Base-by-base conservation (phyloP, 2,329 filamentous ascomycete species). In the Fusarium decemcellulare region DNA sequence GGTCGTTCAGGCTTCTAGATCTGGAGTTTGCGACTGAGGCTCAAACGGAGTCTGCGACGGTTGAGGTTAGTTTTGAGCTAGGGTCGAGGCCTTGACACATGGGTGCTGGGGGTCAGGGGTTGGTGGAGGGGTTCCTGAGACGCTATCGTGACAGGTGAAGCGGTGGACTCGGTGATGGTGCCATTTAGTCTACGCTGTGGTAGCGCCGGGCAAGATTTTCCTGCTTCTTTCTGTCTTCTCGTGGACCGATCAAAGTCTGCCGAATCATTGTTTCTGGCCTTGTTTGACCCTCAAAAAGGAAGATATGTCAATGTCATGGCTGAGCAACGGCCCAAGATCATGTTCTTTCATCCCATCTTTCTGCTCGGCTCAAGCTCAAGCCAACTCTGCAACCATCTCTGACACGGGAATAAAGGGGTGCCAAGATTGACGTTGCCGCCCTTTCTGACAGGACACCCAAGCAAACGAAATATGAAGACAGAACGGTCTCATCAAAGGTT, bases 31-130 rank as follows among this genome's bases (percentile, higher is more conserved):
- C 54, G 56, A 63, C 70, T 71, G 68, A 74, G 70, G 61, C 72
- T 74, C 72, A 73, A 70, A 73, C 72, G 63, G 68, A 51, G 61
- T 55, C 61, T 74, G 70, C 62, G 63, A 70, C 69, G 55, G 53
- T 61, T 67, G 66, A 66, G 64, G 72, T 72, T 73, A 70, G 63
- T 48, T 59, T 50, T 47, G 30, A 30, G 50, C 56, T 59, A 62
- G 68, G 70, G 67, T 39, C 47, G 52, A 52, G 58, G 63, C 61
- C 18, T 68, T 70, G 67, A 36, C 51, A 61, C 52, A 36, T 30
- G 39, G 18, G 18, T 23, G 18, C 36, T 59, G 57, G 61, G 67
- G 62, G 58, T 58, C 61, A 62, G 50, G 68, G 65, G 59, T 57
- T 30, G 16, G 37, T 32, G 14, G 57, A 43, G 52, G 54, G 52